phyloP scores from a whole-genome alignment of 2,329 filamentous ascomycete genomes.

The Kalmusia sp. region DNA sequence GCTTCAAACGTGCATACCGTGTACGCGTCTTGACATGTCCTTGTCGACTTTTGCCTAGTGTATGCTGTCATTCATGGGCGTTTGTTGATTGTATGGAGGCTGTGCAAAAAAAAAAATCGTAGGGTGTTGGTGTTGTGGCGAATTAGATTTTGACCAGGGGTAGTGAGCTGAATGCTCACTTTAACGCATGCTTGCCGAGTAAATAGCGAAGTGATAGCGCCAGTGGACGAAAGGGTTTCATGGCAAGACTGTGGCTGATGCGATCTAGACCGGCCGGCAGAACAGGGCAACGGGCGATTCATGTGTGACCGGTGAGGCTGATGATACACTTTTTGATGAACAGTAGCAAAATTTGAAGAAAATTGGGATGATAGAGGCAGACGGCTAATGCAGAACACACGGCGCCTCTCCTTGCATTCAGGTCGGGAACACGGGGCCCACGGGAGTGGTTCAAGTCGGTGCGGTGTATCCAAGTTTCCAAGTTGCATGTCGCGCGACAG shows the following conservation, averaged over 20 bases:
- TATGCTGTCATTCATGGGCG: too few species aligned
- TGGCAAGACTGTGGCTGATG: constrained; percentile 3
- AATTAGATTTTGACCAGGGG: too few species aligned
- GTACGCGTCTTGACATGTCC: too few species aligned
- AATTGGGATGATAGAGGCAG: too few species aligned
- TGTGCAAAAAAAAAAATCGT: too few species aligned
- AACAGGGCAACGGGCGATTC: too few species aligned
- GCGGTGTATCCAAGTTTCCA: neutral
- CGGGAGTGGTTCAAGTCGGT: neutral
- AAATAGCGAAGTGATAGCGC: neutral
- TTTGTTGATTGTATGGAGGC: too few species aligned
- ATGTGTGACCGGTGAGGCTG: neutral
- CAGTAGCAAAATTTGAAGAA: neutral
- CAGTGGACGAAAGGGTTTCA: neutral
- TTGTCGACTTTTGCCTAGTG: too few species aligned
- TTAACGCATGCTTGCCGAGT: neutral
- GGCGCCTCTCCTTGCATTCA: neutral
- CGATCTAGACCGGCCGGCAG: neutral
- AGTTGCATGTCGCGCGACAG: neutral
- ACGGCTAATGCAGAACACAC: too few species aligned
- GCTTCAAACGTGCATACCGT: too few species aligned
- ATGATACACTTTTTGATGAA: neutral
- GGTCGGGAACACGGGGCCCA: too few species aligned
- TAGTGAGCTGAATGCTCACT: neutral
- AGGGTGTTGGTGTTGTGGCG: too few species aligned